These are phyloP conservation scores for Sugiyamaella sp. DNA, from an alignment of 1,139 yeast genomes.

Conservation along the genomic window DNA sequence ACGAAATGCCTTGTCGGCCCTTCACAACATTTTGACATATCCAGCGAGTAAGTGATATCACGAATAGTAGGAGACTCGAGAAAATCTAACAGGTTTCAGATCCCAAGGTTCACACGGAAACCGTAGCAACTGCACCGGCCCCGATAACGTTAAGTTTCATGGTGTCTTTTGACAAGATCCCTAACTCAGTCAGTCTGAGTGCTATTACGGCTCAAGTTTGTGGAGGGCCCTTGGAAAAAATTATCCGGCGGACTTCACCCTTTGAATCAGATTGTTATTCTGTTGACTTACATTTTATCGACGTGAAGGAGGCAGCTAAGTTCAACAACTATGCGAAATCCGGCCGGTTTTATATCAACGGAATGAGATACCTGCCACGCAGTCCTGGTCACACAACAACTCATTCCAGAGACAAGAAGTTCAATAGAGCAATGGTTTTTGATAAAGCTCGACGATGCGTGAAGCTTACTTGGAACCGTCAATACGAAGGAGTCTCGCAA, in stretches of 20 bases:
- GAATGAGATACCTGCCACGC: slow-evolving; percentile 49
- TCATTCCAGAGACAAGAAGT: slow-evolving; percentile 18
- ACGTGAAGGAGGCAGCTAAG: slow-evolving; percentile 55
- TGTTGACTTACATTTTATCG: slow-evolving; percentile 58
- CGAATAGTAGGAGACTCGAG: neutral
- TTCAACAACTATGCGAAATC: slow-evolving; percentile 60
- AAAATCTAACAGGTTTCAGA: neutral
- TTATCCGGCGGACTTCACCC: slow-evolving; percentile 36
- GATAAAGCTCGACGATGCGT: slow-evolving; percentile 48
- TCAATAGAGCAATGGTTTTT: slow-evolving; percentile 42
- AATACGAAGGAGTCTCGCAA: slow-evolving; percentile 4
- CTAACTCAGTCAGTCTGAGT: slow-evolving; percentile 50
- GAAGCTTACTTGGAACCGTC: slow-evolving; percentile 37
- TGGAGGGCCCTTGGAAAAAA: slow-evolving; percentile 75
- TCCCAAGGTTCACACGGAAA: neutral
- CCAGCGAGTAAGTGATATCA: slow-evolving; percentile 11
- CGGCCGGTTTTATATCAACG: slow-evolving; percentile 66
- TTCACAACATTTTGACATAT: slow-evolving; percentile 7
- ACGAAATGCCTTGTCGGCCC: slow-evolving; percentile 4
- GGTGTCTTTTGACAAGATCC: slow-evolving; percentile 33
- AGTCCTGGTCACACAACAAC: slow-evolving; percentile 26
- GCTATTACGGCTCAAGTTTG: slow-evolving; percentile 59
- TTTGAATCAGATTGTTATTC: slow-evolving; percentile 24
- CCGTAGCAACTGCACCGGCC: neutral
- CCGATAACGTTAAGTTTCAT: neutral